Base-by-base conservation (phyloP, 2,329 filamentous ascomycete genomes). In the Trichophyton simii region DNA sequence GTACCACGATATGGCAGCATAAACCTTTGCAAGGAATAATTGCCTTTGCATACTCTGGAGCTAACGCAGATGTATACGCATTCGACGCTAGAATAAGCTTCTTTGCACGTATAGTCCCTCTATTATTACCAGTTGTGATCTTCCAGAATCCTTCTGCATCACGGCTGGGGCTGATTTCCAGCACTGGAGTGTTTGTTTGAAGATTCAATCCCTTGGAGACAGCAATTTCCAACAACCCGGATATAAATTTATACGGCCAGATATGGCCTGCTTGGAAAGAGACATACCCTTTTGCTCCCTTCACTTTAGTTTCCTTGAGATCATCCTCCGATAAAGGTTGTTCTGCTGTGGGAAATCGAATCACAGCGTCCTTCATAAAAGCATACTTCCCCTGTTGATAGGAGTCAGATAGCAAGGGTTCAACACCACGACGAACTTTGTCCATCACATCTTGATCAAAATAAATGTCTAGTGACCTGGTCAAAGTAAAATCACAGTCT, bases 51-150 rank as follows among this genome's bases (percentile, higher is more conserved):
- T 92, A 86, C 38, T 76, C 70, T 0, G 88, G 88, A 1, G 92
- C 75, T 3, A 96, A 78, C 63, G 85, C 80, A 0, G 88, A 89
- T 0, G 89, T 91, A 72, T 95, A 95, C 2, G 79, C 91, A 69
- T 96, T 96, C 0, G 87, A 92, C 3, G 89, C 87, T 15, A 95
- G 80, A 18, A 96, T 79, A 20, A 95, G 82, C 38, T 82, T 79
- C 11, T 77, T 75, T 0, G 89, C 79, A 0, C 71, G 71, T 61
- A 95, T 80, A 48, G 74, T 76, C n/a, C 90, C 91, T 22, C 89
- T 83, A 52, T 52, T 22, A 0, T 79, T 73, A 0, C 71, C 38
- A 0, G 90, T 95, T 55, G 84, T 77, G 0, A 90, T 75, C 0
- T 79, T 77, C 83, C 87, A 91, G 2, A 69, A 69, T 8, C 68